Conservation (phyloP, 2,329 filamentous ascomycete genomes). For the Trichoderma atroviride region DNA sequence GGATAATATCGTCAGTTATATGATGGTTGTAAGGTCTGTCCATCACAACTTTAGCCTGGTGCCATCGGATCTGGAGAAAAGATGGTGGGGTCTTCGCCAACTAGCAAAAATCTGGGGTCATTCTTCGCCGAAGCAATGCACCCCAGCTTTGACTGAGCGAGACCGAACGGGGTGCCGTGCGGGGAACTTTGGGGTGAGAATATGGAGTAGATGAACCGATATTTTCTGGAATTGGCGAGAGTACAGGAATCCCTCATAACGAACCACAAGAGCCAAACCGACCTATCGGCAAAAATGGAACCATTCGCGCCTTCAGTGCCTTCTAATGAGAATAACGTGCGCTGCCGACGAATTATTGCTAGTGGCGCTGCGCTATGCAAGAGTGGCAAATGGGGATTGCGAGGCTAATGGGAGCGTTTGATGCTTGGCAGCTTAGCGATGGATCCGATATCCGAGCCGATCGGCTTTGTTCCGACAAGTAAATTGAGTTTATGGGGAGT, state of each 20-base stretch:
- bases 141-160: conserved; percentile 12
- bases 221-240: neutral
- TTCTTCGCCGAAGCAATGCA: neutral
- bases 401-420: neutral
- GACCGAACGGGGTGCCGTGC: neutral
- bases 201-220: neutral
- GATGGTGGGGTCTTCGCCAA: conserved; percentile 20
- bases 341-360: conserved; percentile 8
- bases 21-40: neutral
- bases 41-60: conserved; percentile 1
- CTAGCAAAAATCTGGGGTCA: conserved; percentile 14
- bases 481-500: too few species aligned
- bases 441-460: conserved; percentile 38
- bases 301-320: neutral
- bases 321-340: neutral
- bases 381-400: neutral
- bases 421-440: conserved; percentile 13
- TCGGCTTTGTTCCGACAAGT: conserved; percentile 1
- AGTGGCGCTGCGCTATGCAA: neutral
- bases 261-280: neutral
- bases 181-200: conserved; percentile 17
- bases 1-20: conserved; percentile 14
- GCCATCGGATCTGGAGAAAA: conserved; percentile 17
- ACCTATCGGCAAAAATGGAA: neutral
- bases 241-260: neutral